Conservation (phyloP, 257 asterid genomes). For the Rauvolfia tetraphylla region DNA sequence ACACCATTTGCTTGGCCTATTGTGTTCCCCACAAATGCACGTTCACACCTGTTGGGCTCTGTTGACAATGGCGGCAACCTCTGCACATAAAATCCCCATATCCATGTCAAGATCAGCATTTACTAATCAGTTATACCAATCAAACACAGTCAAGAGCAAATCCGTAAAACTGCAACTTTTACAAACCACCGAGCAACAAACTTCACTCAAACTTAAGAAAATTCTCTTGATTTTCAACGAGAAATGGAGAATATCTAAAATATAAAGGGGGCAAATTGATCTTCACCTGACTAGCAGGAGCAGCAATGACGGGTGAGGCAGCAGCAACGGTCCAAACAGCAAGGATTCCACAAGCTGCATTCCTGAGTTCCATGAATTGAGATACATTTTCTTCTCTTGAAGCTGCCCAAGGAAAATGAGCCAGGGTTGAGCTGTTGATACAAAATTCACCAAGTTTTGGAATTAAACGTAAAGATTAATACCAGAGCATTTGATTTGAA, state of each 20-base stretch:
- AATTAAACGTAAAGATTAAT: constrained; percentile 3
- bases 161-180: not conserved
- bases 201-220: not conserved
- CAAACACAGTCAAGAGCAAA: not conserved
- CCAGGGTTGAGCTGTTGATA: not conserved
- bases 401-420: constrained; percentile 31
- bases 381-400: constrained; percentile 30
- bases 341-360: constrained; percentile 75
- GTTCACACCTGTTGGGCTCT: constrained; percentile 79
- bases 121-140: not conserved
- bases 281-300: constrained; percentile 61
- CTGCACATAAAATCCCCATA: constrained; percentile 34
- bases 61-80: constrained; percentile 92
- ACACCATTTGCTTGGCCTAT: constrained; percentile 99
- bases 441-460: not conserved
- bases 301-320: constrained; percentile 82
- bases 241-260: not conserved
- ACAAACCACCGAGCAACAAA: not conserved
- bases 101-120: constrained; percentile 16
- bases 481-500: constrained; percentile 58
- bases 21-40: constrained; percentile 90
- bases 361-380: constrained; percentile 57
- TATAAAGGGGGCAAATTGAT: not conserved
- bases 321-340: constrained; percentile 79
- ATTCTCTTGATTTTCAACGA: not conserved